Conservation (phyloP, 179 eudicot genomes). For the Corrigiola litoralis region DNA sequence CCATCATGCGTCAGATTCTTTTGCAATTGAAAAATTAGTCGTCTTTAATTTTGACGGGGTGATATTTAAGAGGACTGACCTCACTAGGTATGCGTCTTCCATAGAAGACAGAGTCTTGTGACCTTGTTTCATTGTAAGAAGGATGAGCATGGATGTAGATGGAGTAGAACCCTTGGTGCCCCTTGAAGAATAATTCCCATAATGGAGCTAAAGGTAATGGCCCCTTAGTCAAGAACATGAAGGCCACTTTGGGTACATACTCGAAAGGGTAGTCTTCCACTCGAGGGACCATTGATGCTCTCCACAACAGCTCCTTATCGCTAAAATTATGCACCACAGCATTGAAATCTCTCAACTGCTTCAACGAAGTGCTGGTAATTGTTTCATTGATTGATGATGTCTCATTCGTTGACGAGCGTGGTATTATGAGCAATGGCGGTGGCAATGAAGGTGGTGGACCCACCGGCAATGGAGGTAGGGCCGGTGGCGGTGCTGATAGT, state of each 20-base stretch:
- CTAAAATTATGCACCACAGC: too few species aligned
- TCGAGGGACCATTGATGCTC: conserved; percentile 14
- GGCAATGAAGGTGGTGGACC: too few species aligned
- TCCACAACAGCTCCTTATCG: conserved; percentile 24
- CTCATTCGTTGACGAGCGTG: too few species aligned
- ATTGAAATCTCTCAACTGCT: too few species aligned
- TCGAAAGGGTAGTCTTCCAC: not conserved
- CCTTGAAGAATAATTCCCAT: conserved; percentile 47
- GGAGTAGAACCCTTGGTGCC: conserved; percentile 34
- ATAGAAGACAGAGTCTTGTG: conserved; percentile 28
- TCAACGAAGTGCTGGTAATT: too few species aligned
- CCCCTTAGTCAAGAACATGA: conserved; percentile 33
- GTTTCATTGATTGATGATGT: too few species aligned
- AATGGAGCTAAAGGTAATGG: conserved; percentile 35
- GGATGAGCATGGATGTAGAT: conserved; percentile 43
- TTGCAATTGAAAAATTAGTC: too few species aligned
- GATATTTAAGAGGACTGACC: conserved; percentile 24
- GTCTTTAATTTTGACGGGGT: too few species aligned
- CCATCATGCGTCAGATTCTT: too few species aligned
- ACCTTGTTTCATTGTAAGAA: conserved; percentile 14
- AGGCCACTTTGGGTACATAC: conserved; percentile 28
- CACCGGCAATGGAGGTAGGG: too few species aligned
- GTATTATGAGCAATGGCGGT: too few species aligned
- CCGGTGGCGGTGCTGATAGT: not conserved
- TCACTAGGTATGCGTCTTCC: conserved; percentile 34